phyloP scores from a whole-genome alignment of 176 grass and related monocot genomes.

The Neostapfia colusana region DNA sequence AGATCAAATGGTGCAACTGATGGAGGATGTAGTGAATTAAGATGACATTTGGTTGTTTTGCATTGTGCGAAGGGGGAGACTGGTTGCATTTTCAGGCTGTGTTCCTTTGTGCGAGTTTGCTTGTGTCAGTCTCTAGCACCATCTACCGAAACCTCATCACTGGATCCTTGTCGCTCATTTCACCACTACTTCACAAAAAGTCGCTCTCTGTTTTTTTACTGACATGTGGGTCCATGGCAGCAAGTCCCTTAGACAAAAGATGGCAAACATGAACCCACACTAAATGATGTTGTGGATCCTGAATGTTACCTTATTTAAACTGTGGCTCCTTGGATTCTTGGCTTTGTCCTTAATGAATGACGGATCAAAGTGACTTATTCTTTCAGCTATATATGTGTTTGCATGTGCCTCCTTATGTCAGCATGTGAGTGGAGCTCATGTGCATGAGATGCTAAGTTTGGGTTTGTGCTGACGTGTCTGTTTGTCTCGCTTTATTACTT shows the following conservation, averaged over 20 bases:
- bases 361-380: background rate
- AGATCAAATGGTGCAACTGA: background rate
- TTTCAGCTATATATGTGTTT: constrained; percentile 22
- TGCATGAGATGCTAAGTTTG: background rate
- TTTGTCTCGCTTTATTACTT: background rate
- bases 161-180: background rate
- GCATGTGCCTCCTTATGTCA: constrained; percentile 20
- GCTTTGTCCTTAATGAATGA: constrained; percentile 18
- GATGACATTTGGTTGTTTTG: background rate
- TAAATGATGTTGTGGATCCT: too few relatives aligned
- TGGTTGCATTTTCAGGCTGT: constrained; percentile 3
- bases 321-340: constrained; percentile 11
- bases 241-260: background rate
- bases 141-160: background rate
- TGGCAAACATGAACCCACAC: background rate
- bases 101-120: background rate
- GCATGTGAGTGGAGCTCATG: constrained; percentile 32
- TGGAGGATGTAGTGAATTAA: background rate
- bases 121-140: constrained; percentile 10
- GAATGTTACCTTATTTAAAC: too few relatives aligned
- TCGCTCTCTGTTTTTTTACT: background rate
- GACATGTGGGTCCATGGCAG: background rate
- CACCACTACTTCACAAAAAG: background rate
- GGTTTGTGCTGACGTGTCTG: constrained; percentile 30
- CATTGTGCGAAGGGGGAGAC: background rate